Percentiles rank a stretch among this genome's conserved stretches.
Evolutionary conservation across 345 rosid genomes (phyloP).

Genomic region (Citrus hindsii): DNA sequence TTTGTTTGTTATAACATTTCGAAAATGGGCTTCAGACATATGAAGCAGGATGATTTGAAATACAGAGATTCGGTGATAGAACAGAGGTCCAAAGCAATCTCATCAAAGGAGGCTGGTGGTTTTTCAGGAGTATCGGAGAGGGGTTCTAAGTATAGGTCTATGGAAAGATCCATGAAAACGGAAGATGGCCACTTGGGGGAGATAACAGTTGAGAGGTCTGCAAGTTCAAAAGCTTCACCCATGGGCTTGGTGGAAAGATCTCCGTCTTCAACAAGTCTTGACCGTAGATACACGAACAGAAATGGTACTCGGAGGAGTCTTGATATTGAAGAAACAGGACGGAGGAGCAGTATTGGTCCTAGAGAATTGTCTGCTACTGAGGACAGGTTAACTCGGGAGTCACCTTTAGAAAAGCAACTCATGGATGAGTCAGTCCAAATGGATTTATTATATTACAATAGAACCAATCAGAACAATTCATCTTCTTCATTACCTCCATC

Average conservation of each 20-base stretch:
- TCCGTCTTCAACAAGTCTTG: constrained; percentile 73
- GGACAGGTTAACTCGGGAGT: constrained; percentile 50
- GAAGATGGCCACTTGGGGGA: constrained; percentile 72
- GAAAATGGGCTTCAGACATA: constrained; percentile 38
- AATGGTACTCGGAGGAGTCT: constrained; percentile 53
- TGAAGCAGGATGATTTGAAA: constrained; percentile 45
- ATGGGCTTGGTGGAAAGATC: constrained; percentile 66
- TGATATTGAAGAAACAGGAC: constrained; percentile 70
- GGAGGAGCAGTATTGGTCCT: constrained; percentile 51
- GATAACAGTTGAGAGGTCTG: constrained; percentile 58
- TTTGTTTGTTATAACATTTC: background rate
- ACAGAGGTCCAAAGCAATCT: constrained; percentile 41
- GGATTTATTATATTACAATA: constrained; percentile 57
- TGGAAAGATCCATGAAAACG: constrained; percentile 49
- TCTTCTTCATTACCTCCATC: constrained; percentile 54
- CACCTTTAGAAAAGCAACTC: constrained; percentile 45
- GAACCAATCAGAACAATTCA: constrained; percentile 46
- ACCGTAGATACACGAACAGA: constrained; percentile 61
- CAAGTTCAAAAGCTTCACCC: constrained; percentile 75
- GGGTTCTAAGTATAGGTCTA: constrained; percentile 50
- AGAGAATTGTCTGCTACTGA: constrained; percentile 57
- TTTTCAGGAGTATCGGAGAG: constrained; percentile 61
- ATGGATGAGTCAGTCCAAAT: constrained; percentile 58
- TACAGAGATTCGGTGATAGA: constrained; percentile 46
- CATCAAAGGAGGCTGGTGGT: constrained; percentile 48